Evolutionary conservation across 1,284 basidiomycete species (phyloP).

Genomic region (Cryptococcus sp.): DNA sequence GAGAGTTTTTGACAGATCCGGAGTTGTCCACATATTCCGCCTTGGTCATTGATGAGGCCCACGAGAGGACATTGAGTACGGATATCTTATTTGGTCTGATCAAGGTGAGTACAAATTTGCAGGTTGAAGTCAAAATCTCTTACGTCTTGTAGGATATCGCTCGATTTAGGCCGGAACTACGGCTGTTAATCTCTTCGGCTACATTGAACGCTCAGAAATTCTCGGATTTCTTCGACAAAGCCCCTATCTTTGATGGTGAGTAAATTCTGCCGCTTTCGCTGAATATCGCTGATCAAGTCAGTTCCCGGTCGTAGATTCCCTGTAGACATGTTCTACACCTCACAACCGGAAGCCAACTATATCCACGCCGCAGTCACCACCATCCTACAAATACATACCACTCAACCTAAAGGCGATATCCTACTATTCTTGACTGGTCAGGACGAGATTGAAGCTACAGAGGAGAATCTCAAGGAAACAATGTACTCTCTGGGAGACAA

Average conservation of each 20-base stretch:
- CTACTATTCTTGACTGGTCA: conserved; percentile 97
- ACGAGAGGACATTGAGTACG: conserved; percentile 91
- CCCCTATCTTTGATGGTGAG: conserved; percentile 85
- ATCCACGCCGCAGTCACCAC: conserved; percentile 98
- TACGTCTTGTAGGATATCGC: conserved; percentile 73
- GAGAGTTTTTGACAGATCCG: conserved; percentile 93
- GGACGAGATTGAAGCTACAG: conserved; percentile 97
- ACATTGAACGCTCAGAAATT: conserved; percentile 96
- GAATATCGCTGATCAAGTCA: conserved; percentile 32
- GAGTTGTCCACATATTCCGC: conserved; percentile 88
- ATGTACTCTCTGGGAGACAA: conserved; percentile 92
- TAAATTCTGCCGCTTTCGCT: conserved; percentile 2
- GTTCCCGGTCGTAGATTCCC: conserved; percentile 96
- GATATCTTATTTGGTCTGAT: conserved; percentile 95
- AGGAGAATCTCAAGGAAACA: conserved; percentile 93
- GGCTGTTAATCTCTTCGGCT: conserved; percentile 89
- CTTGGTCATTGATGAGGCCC: conserved; percentile 93
- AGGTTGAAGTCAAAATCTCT: background rate
- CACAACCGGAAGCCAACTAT: conserved; percentile 96
- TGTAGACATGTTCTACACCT: conserved; percentile 97
- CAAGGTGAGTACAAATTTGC: conserved; percentile 62
- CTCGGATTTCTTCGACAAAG: conserved; percentile 89
- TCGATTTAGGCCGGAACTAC: conserved; percentile 88
- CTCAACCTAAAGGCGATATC: conserved; percentile 97
- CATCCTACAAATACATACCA: conserved; percentile 98